Evolutionary conservation across 2,329 filamentous ascomycete genomes (phyloP), one percentile per base, ranked within the genome.

Genomic region (Dendryphion nanum): DNA sequence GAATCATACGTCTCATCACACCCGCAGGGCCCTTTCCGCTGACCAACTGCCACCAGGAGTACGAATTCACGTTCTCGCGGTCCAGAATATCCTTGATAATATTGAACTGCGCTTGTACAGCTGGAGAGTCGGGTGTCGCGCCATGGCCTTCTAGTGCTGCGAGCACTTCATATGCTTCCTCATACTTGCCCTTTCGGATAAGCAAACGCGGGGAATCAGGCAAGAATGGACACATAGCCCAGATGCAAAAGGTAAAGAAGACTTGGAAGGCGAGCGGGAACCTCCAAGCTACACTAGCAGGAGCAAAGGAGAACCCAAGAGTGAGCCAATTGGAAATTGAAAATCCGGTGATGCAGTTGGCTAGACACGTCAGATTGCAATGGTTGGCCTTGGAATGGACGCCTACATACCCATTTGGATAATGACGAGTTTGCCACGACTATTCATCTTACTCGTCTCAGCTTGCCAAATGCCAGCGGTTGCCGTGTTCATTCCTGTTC

Each of bases 241-340:
- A 77, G 3, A 82, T 65, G 42, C 73, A 71, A 0, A 80, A 76
- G 0, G 76, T 78, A 44, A 82, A 78, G 35, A 83, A 69, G 0
- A 78, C 75, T 0, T 78, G 75, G 2, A 80, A 51, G 0, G 77
- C 73, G 1, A 77, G 77, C 0, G 79, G 74, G n/a, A 83, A 63
- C 2, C 62, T 51, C 61, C 61, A 66, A 31, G 60, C 53, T 10
- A 65, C 50, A 20, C 59, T 57, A 13, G 61, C 57, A 4, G 53
- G 55, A 4, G 61, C 60, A 37, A 69, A 71, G 1, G 65, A 69
- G 42, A 71, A 65, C 6, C 63, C 70, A 15, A 67, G 61, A 18
- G 67, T 70, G 5, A 71, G 56, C 63, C 66, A 71, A 40, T 68
- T 67, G 3, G 64, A 67, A 6, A 72, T 64, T 3, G 62, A 65